A percentile compares a stretch with the other conserved stretches of the same genome.
These are phyloP conservation scores for Penicillium digitatum DNA, from an alignment of 2,329 filamentous ascomycete genomes.

Conservation along the genomic window DNA sequence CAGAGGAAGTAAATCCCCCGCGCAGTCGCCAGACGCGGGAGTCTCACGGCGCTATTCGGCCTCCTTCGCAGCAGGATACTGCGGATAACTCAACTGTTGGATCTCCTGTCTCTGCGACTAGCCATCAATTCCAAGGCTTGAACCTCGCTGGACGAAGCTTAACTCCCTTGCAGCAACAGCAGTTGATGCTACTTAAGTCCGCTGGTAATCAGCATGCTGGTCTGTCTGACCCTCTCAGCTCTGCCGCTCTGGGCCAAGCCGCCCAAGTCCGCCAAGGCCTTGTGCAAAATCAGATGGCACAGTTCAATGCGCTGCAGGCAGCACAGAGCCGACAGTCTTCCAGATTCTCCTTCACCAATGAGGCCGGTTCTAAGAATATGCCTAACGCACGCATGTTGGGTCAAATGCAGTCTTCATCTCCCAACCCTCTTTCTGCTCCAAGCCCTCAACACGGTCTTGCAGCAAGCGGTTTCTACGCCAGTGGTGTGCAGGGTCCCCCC, in stretches of 20 bases:
- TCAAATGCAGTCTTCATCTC: constrained; percentile 44
- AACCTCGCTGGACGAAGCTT: constrained; percentile 67
- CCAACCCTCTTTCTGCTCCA: constrained; percentile 38
- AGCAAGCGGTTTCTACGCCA: constrained; percentile 71
- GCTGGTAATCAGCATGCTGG: constrained; percentile 58
- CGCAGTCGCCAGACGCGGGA: constrained; percentile 50
- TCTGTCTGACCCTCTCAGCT: constrained; percentile 44
- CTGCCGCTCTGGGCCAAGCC: constrained; percentile 39
- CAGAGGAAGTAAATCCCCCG: constrained; percentile 67
- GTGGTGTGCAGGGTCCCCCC: constrained; percentile 84
- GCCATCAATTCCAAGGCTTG: constrained; percentile 50
- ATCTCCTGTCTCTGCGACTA: constrained; percentile 39
- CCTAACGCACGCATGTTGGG: constrained; percentile 56
- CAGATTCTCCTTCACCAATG: constrained; percentile 76
- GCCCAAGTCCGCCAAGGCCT: constrained; percentile 43
- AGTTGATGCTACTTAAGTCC: constrained; percentile 63
- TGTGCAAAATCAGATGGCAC: constrained; percentile 47
- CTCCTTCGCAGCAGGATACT: constrained; percentile 67
- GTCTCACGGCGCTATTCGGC: constrained; percentile 65
- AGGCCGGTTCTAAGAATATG: constrained; percentile 51
- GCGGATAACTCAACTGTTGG: constrained; percentile 42
- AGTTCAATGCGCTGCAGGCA: constrained; percentile 54
- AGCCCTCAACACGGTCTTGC: constrained; percentile 43
- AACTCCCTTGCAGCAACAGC: constrained; percentile 75
- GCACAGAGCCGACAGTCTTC: constrained; percentile 78